phyloP scores from a whole-genome alignment of 2,329 filamentous ascomycete species.

The Cladosporium phlei region DNA sequence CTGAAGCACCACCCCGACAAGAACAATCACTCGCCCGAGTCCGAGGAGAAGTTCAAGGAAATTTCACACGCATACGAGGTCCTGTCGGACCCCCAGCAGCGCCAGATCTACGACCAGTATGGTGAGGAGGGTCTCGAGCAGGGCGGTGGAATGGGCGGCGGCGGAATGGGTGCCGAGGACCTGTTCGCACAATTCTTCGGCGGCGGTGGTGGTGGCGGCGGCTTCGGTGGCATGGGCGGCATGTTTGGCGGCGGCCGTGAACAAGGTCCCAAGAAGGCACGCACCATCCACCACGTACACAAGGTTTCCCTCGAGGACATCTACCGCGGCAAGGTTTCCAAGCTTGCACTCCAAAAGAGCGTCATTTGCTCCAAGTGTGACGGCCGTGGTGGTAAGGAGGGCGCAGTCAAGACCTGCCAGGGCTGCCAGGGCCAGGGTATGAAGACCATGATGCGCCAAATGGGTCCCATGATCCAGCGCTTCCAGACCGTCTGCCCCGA shows the following conservation, averaged over 20 bases:
- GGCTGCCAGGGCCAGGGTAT: constrained; percentile 93
- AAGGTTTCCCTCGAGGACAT: constrained; percentile 97
- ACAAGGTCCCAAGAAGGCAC: constrained; percentile 80
- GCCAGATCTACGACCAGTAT: constrained; percentile 91
- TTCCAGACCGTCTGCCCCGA: constrained; percentile 99
- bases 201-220: constrained; percentile 63
- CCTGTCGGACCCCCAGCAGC: constrained; percentile 87
- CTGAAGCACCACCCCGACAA: constrained; percentile 91
- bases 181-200: constrained; percentile 98
- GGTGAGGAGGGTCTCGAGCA: constrained; percentile 90
- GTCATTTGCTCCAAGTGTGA: constrained; percentile 95
- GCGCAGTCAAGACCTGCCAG: constrained; percentile 86
- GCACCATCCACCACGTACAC: constrained; percentile 96
- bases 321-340: constrained; percentile 96
- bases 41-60: constrained; percentile 98
- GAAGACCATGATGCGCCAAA: constrained; percentile 99
- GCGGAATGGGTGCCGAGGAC: constrained; percentile 86
- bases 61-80: constrained; percentile 93
- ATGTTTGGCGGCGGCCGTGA: constrained; percentile 66
- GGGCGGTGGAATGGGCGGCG: constrained; percentile 66
- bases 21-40: constrained; percentile 87
- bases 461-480: constrained; percentile 99
- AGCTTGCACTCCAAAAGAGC: constrained; percentile 93
- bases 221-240: constrained; percentile 69
- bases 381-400: constrained; percentile 92